Conservation (phyloP, 2,329 filamentous ascomycete species). For the Exserohilum rostratum region DNA sequence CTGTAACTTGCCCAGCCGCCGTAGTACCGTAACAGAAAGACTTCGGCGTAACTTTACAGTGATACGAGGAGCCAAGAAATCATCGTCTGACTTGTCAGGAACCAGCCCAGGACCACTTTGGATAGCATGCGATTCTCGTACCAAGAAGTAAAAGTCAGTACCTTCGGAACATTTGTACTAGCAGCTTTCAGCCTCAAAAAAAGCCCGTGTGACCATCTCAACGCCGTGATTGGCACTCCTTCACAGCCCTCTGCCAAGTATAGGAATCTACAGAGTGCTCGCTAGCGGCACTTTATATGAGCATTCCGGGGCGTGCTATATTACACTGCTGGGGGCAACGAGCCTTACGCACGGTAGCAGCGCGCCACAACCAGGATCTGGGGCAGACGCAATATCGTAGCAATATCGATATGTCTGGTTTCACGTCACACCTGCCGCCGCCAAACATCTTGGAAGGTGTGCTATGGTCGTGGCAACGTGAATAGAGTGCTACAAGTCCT, state of each 20-base stretch:
- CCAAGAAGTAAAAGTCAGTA: background rate
- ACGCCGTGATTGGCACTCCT: background rate
- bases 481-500: conserved; percentile 9
- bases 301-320: conserved; percentile 24
- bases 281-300: conserved; percentile 25
- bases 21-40: background rate
- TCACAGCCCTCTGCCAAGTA: background rate
- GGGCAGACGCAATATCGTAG: conserved; percentile 17
- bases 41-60: background rate
- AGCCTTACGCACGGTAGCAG: background rate
- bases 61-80: background rate
- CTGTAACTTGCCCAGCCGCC: background rate
- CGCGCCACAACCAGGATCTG: conserved; percentile 8
- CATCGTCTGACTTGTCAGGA: background rate
- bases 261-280: conserved; percentile 8
- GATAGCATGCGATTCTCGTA: background rate
- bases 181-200: background rate
- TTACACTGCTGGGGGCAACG: conserved; percentile 21
- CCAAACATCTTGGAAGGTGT: conserved; percentile 4
- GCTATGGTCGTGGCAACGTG: conserved; percentile 2
- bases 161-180: background rate
- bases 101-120: background rate
- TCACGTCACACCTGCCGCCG: background rate
- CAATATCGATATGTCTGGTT: conserved; percentile 20
- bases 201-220: background rate